Conservation (phyloP, 2,329 filamentous ascomycete genomes). For the Neonectria sp. region DNA sequence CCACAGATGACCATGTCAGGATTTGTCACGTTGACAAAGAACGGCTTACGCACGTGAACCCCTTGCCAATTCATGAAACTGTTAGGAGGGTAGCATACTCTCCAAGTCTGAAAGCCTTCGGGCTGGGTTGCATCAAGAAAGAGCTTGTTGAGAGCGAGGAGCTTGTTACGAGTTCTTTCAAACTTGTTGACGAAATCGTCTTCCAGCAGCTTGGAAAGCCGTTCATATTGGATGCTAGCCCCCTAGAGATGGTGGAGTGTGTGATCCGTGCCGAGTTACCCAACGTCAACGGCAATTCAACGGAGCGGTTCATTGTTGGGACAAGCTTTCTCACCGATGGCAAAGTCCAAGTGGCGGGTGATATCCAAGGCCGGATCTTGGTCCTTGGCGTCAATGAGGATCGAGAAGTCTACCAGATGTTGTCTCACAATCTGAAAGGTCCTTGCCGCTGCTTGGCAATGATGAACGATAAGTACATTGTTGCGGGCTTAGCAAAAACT, state of each 20-base stretch:
- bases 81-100: constrained; percentile 92
- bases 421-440: constrained; percentile 80
- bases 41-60: constrained; percentile 88
- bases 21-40: constrained; percentile 88
- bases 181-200: constrained; percentile 90
- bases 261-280: constrained; percentile 83
- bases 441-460: constrained; percentile 85
- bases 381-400: constrained; percentile 87
- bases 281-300: constrained; percentile 67
- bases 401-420: constrained; percentile 80
- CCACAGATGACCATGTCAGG: constrained; percentile 81
- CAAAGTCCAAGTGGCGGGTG: constrained; percentile 62
- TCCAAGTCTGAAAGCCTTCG: constrained; percentile 83
- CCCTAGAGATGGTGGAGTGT: constrained; percentile 84
- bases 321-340: constrained; percentile 83
- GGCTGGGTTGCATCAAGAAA: constrained; percentile 86
- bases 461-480: constrained; percentile 81
- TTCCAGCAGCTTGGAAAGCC: constrained; percentile 84
- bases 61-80: constrained; percentile 84
- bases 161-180: constrained; percentile 83
- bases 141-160: constrained; percentile 81
- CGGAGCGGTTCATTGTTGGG: constrained; percentile 91
- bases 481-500: constrained; percentile 92
- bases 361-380: constrained; percentile 80
- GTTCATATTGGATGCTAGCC: constrained; percentile 69